phyloP scores from a whole-genome alignment of 2,329 filamentous ascomycete genomes.

The Xylariaceae sp. region DNA sequence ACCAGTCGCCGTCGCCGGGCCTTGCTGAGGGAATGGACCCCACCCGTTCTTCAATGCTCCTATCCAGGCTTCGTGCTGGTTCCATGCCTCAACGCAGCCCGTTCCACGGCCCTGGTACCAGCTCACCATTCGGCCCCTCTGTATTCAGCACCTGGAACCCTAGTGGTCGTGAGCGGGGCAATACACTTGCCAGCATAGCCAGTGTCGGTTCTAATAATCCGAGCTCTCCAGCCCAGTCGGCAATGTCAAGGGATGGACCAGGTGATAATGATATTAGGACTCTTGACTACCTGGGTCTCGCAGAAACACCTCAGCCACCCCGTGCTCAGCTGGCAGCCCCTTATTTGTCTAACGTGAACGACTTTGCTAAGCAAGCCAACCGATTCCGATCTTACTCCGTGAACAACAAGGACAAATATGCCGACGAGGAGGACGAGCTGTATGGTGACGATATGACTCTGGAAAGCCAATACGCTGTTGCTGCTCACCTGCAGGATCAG shows the following conservation, averaged over 20 bases:
- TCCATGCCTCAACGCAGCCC: constrained; percentile 87
- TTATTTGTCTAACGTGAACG: constrained; percentile 67
- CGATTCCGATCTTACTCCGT: constrained; percentile 96
- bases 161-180: constrained; percentile 66
- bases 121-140: constrained; percentile 75
- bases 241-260: constrained; percentile 76
- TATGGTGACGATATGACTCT: constrained; percentile 47
- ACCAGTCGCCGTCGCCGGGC: constrained; percentile 59
- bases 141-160: constrained; percentile 86
- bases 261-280: constrained; percentile 87
- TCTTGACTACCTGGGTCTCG: constrained; percentile 88
- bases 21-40: constrained; percentile 38
- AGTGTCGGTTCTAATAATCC: constrained; percentile 89
- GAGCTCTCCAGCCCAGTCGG: constrained; percentile 77
- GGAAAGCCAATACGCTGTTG: constrained; percentile 53
- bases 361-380: constrained; percentile 70
- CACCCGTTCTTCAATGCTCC: constrained; percentile 59
- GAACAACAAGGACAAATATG: constrained; percentile 97
- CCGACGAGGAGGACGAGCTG: constrained; percentile 77
- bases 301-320: constrained; percentile 80
- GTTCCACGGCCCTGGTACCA: constrained; percentile 49
- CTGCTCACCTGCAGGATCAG: constrained; percentile 55
- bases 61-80: constrained; percentile 81
- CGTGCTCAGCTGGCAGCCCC: constrained; percentile 68
- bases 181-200: constrained; percentile 72